Conservation (phyloP, 495 filamentous ascomycete genomes). For the Venustampulla echinocandica region DNA sequence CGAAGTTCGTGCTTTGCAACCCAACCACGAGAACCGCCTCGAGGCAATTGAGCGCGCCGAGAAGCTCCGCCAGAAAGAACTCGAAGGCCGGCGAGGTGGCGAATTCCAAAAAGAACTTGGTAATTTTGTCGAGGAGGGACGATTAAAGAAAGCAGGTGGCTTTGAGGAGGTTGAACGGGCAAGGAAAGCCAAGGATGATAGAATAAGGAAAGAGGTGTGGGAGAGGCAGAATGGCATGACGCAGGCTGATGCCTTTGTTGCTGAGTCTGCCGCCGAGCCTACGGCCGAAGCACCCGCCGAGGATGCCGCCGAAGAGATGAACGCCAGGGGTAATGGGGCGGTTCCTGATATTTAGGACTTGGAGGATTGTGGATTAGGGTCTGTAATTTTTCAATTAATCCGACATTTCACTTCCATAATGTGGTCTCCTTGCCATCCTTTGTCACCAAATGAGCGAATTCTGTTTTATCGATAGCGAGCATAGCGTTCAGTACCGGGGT, state of each 20-base stretch:
- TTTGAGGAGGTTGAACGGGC: slow-evolving; percentile 88
- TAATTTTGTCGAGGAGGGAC: slow-evolving; percentile 81
- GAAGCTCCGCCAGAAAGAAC: slow-evolving; percentile 75
- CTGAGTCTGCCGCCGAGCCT: not conserved
- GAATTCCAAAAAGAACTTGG: slow-evolving; percentile 85
- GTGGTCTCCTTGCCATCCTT: too few relatives aligned
- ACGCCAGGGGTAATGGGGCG: not conserved
- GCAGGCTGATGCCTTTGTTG: slow-evolving; percentile 17
- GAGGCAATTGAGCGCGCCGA: slow-evolving; percentile 96
- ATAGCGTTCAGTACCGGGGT: too few relatives aligned
- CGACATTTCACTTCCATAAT: too few relatives aligned
- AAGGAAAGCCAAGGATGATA: slow-evolving; percentile 77
- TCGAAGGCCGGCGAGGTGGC: slow-evolving; percentile 66
- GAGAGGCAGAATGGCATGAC: slow-evolving; percentile 52
- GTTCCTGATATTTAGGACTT: not conserved
- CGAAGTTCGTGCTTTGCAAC: slow-evolving; percentile 88
- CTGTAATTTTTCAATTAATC: not conserved
- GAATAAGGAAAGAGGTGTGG: slow-evolving; percentile 77
- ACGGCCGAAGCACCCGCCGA: not conserved
- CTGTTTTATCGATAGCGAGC: too few relatives aligned
- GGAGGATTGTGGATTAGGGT: not conserved
- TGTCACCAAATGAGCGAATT: too few relatives aligned
- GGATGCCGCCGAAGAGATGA: not conserved
- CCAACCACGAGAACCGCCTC: slow-evolving; percentile 84
- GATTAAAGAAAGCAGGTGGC: slow-evolving; percentile 89